Conservation (phyloP, 179 eudicot species). For the Beta macrorhiza region DNA sequence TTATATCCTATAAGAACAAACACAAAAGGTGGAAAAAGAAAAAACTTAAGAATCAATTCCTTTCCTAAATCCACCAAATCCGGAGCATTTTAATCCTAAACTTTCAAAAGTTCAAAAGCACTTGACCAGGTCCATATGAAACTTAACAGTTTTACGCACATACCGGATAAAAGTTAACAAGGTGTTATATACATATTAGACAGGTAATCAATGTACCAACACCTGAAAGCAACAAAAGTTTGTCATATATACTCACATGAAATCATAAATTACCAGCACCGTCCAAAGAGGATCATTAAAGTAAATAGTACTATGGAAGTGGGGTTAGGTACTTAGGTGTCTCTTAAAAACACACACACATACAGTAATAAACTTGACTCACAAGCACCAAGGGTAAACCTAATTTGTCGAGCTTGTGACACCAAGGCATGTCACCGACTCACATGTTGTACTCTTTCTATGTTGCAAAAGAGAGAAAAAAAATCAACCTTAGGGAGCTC, state of each 20-base stretch:
- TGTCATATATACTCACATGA: neutral
- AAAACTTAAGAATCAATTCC: neutral
- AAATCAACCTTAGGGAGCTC: no score
- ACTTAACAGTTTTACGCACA: neutral
- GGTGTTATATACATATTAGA: neutral
- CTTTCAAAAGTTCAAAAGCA: neutral
- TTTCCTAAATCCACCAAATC: neutral
- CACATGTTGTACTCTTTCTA: neutral
- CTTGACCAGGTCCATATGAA: constrained; percentile 5
- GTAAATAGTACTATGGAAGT: neutral
- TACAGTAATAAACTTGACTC: neutral
- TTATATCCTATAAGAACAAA: neutral
- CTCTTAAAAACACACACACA: neutral
- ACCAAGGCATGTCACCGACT: neutral
- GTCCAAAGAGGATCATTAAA: constrained; percentile 16
- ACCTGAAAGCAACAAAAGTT: constrained; percentile 23
- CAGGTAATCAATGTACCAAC: neutral
- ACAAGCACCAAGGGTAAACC: neutral
- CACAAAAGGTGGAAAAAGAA: neutral
- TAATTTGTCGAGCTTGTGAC: neutral
- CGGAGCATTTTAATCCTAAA: constrained; percentile 4
- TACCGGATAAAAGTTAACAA: neutral
- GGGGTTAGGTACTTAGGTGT: constrained; percentile 15
- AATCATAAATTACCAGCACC: constrained; percentile 18
- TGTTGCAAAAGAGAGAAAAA: no score